Evolutionary conservation across 139 green algal genomes (phyloP).

Genomic region (Coelastrella sp.): DNA sequence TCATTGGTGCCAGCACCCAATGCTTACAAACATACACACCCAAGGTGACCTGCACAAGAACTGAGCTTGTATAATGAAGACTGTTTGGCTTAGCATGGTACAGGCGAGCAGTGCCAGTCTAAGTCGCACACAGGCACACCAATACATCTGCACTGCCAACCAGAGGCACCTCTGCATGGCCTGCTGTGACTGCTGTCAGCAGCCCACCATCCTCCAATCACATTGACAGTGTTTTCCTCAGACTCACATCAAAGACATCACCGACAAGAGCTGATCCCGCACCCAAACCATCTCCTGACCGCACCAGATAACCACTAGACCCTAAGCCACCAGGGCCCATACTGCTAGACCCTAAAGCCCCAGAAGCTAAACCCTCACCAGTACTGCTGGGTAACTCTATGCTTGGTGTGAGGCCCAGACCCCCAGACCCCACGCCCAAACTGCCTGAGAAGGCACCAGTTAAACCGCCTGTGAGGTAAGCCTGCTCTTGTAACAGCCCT

Average conservation of each 20-base stretch:
- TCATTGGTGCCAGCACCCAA: no score
- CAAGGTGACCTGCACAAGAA: no score
- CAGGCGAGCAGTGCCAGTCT: not conserved
- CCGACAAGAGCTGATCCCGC: not conserved
- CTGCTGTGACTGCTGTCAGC: not conserved
- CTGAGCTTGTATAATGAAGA: not conserved
- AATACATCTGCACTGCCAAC: not conserved
- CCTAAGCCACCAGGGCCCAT: not conserved
- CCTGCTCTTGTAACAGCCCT: not conserved
- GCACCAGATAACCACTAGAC: not conserved
- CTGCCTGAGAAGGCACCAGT: not conserved
- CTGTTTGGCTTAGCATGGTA: not conserved
- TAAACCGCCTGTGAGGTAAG: not conserved
- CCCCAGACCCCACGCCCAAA: not conserved
- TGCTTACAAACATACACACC: no score
- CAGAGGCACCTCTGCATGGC: not conserved
- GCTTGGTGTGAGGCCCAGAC: not conserved
- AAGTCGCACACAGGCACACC: not conserved
- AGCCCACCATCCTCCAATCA: not conserved
- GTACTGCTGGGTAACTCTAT: not conserved
- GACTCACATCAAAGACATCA: not conserved
- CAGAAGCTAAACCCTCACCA: not conserved
- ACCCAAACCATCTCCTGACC: not conserved
- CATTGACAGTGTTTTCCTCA: not conserved
- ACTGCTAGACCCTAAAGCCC: not conserved